Conservation (phyloP, 805 yeast genomes). For the Cyberlindnera lachancei region DNA sequence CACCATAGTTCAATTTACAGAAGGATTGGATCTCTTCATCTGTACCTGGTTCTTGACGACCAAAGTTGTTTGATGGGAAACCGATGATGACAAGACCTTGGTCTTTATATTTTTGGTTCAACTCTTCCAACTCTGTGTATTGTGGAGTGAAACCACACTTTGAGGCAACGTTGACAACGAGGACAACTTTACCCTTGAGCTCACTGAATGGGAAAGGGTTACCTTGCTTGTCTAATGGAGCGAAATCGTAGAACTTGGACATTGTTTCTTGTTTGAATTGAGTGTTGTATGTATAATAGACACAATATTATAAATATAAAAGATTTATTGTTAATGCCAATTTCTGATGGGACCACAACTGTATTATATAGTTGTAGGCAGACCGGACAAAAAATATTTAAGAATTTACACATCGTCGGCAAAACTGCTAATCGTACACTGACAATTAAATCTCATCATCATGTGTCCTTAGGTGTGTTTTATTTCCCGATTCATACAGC, state of each 20-base stretch:
- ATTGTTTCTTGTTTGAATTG: constrained; percentile 24
- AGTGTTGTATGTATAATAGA: too few relatives aligned
- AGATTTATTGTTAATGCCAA: too few relatives aligned
- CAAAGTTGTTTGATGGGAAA: constrained; percentile 91
- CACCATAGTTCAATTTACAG: constrained; percentile 81
- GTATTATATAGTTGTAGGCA: too few relatives aligned
- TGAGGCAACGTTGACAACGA: constrained; percentile 84
- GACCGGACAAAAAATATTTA: too few relatives aligned
- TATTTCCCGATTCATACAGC: too few relatives aligned
- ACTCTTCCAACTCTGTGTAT: constrained; percentile 61
- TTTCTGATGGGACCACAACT: too few relatives aligned
- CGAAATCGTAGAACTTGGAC: constrained; percentile 60
- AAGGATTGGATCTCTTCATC: constrained; percentile 66
- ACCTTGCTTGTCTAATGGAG: constrained; percentile 56
- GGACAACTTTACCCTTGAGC: constrained; percentile 71
- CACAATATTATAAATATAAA: too few relatives aligned
- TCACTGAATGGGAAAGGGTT: constrained; percentile 51
- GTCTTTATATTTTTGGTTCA: constrained; percentile 60
- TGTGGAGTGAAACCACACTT: constrained; percentile 82
- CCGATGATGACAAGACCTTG: constrained; percentile 66
- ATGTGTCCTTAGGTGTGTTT: too few relatives aligned
- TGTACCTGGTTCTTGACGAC: constrained; percentile 67
- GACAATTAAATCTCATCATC: too few relatives aligned
- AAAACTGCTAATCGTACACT: too few relatives aligned
- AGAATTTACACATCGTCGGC: too few relatives aligned